Evolutionary conservation across 2,329 filamentous ascomycete genomes (phyloP), one percentile per base, ranked within the genome.

Genomic region (Clarireedia homoeocarpa): DNA sequence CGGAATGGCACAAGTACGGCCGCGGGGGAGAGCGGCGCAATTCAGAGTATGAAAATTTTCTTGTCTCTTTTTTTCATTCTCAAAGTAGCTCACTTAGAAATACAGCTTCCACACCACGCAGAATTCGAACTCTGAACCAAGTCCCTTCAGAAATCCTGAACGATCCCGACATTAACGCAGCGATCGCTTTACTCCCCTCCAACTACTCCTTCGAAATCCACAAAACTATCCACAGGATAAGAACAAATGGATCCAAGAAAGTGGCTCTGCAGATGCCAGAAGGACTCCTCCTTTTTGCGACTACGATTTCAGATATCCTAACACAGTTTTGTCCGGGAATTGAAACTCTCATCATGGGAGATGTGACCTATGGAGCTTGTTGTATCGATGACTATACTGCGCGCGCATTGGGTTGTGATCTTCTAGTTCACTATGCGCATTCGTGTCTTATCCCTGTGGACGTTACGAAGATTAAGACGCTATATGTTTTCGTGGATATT

Each of bases 201-300:
- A 99, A 99, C 76, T 99, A 99, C 79, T 92, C 89, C 65, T 99
- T 99, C 70, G 94, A 99, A 75, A 91, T 99, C 55, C 94, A 90
- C 70, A 99, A 99, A 75, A 99, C 94, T 7, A 95, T 99, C 66
- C 91, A 97, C 72, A 85, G 92, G 48, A 91, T 99, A 71, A 86
- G 89, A 46, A 86, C 85, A 1, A 83, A 86, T 7, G 84, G 81
- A 7, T 85, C 91, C 1, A 92, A 85, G 69, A 87, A 85, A 62
- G 85, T 99, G 2, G 95, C 92, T 0, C 78, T 99, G n/a, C 94
- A 99, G 72, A 94, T 99, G 78, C 94, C 94, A 5, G 95, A 99
- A 72, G 94, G 94, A 1, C 80, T 99, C 1, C 81, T 99, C 27
- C 77, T 99, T 56, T 99, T 99, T 70, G 94, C 94, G 23, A 97